Percentiles rank a stretch among this genome's conserved stretches.
These are phyloP conservation scores for Rhipidocladum racemiflorum DNA, from an alignment of 176 grass and related monocot genomes.

Conservation along the genomic window DNA sequence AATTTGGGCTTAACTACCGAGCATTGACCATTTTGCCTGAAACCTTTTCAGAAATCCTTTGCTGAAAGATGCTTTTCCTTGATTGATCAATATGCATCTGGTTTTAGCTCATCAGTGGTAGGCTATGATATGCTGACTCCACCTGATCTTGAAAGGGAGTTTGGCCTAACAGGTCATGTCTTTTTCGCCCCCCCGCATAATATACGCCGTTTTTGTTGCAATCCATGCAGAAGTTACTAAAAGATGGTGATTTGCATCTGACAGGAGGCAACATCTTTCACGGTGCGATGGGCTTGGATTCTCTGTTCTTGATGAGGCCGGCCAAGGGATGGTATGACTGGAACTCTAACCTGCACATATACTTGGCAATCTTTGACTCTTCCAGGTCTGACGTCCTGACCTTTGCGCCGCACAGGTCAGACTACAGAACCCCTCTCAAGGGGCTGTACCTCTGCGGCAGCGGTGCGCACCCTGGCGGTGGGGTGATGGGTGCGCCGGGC, in stretches of 20 bases:
- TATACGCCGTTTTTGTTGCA: not conserved
- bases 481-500: slow-evolving; percentile 93
- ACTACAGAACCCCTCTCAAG: slow-evolving; percentile 84
- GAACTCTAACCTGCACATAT: not conserved
- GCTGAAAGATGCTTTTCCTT: slow-evolving; percentile 92
- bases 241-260: slow-evolving; percentile 7
- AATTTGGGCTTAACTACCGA: not conserved
- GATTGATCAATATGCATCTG: slow-evolving; percentile 90
- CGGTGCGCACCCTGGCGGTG: slow-evolving; percentile 84
- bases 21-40: slow-evolving; percentile 7
- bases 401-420: slow-evolving; percentile 57
- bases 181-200: not conserved
- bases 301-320: slow-evolving; percentile 91
- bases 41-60: slow-evolving; percentile 79
- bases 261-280: slow-evolving; percentile 97
- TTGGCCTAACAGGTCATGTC: slow-evolving; percentile 80
- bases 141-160: slow-evolving; percentile 93
- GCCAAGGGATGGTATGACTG: slow-evolving; percentile 79
- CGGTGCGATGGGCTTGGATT: slow-evolving; percentile 90
- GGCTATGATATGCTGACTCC: slow-evolving; percentile 95
- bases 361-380: not conserved
- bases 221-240: slow-evolving; percentile 2
- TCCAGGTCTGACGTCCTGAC: not conserved
- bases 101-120: slow-evolving; percentile 82
- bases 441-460: slow-evolving; percentile 93